Evolutionary conservation across 805 yeast species (phyloP).

Genomic region (Barnettozyma botsteinii): DNA sequence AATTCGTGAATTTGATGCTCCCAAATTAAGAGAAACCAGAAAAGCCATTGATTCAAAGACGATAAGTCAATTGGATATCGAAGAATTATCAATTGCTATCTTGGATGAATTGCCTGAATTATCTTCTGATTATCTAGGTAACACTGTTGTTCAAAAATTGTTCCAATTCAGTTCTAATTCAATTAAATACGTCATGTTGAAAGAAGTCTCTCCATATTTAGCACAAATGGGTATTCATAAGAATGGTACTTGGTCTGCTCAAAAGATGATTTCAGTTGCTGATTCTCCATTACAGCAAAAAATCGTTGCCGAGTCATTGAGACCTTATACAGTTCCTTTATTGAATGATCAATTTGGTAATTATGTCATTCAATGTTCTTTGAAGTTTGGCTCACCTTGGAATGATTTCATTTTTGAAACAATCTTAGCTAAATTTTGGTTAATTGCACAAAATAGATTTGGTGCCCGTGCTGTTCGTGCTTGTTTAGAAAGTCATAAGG

Average conservation of each 20-base stretch:
- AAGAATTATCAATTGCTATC: conserved; percentile 79
- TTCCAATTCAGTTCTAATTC: conserved; percentile 67
- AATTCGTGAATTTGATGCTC: conserved; percentile 76
- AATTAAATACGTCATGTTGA: conserved; percentile 75
- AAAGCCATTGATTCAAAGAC: conserved; percentile 58
- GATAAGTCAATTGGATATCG: conserved; percentile 58
- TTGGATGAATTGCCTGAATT: conserved; percentile 84
- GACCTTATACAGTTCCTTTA: conserved; percentile 76
- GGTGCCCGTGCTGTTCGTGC: conserved; percentile 96
- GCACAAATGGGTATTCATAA: conserved; percentile 94
- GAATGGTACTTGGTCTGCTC: conserved; percentile 99
- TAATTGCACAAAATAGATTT: conserved; percentile 80
- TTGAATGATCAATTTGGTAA: conserved; percentile 96
- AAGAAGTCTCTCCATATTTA: conserved; percentile 68
- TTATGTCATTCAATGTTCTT: conserved; percentile 90
- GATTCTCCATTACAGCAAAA: conserved; percentile 55
- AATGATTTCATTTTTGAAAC: conserved; percentile 86
- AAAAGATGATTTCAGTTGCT: conserved; percentile 80
- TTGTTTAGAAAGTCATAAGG: conserved; percentile 74
- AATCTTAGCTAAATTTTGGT: conserved; percentile 69
- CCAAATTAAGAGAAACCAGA: conserved; percentile 80
- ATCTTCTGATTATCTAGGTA: conserved; percentile 89
- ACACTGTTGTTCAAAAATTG: conserved; percentile 89
- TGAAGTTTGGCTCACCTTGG: conserved; percentile 84
- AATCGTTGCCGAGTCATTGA: conserved; percentile 62